Percentiles rank a stretch among this genome's conserved stretches.
These are phyloP conservation scores for Thermochaetoides thermophila DNA, from an alignment of 495 filamentous ascomycete species.

Conservation along the genomic window DNA sequence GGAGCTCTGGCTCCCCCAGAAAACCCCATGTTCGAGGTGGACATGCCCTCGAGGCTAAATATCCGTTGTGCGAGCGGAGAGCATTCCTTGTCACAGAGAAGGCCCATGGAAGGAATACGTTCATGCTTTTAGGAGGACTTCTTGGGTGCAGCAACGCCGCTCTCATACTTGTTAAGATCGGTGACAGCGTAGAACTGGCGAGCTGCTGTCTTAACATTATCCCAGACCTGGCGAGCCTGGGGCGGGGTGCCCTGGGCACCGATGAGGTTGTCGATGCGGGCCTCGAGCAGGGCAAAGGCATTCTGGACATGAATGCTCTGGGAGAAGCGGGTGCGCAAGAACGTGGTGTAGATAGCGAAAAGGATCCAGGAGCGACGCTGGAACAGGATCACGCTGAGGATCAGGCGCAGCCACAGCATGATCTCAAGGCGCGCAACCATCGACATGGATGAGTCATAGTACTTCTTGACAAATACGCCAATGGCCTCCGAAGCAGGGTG, in stretches of 20 bases:
- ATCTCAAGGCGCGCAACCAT: conserved; percentile 66
- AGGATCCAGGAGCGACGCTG: conserved; percentile 82
- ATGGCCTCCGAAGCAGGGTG: conserved; percentile 66
- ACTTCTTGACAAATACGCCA: conserved; percentile 87
- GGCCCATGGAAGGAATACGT: not conserved
- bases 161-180: conserved; percentile 55
- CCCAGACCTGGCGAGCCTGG: conserved; percentile 70
- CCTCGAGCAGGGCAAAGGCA: conserved; percentile 56
- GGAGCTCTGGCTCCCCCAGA: too few relatives aligned
- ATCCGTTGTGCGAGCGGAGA: conserved; percentile 2
- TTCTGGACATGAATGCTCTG: conserved; percentile 86
- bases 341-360: conserved; percentile 68
- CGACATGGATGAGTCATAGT: conserved; percentile 84
- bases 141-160: conserved; percentile 38
- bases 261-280: conserved; percentile 62
- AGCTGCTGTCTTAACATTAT: conserved; percentile 55
- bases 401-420: conserved; percentile 64
- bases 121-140: conserved; percentile 31
- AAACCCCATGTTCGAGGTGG: too few relatives aligned
- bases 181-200: conserved; percentile 65
- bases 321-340: conserved; percentile 77
- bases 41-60: too few relatives aligned
- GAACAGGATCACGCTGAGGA: conserved; percentile 69
- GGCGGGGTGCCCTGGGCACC: conserved; percentile 82
- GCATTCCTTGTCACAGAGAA: conserved; percentile 5